These are phyloP conservation scores for Taphrina communis DNA, from an alignment of 1,139 yeast genomes.

Conservation along the genomic window DNA sequence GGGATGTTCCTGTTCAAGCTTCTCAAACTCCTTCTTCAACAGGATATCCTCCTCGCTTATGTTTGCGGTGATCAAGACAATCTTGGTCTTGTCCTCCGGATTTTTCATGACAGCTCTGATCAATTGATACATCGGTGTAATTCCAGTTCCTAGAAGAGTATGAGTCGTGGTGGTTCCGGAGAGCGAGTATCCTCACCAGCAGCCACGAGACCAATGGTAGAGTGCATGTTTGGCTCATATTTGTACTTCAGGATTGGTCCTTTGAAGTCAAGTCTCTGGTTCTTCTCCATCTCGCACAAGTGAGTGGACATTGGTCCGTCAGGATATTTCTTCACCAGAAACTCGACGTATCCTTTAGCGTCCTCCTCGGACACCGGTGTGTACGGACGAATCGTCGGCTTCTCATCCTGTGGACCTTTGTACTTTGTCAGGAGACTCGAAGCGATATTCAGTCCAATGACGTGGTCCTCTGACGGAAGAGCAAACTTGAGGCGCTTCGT, in stretches of 20 bases:
- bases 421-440: constrained; percentile 81
- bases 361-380: constrained; percentile 83
- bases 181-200: constrained; percentile 62
- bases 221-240: constrained; percentile 85
- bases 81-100: constrained; percentile 84
- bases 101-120: constrained; percentile 70
- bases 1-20: constrained; percentile 66
- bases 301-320: constrained; percentile 84
- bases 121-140: constrained; percentile 87
- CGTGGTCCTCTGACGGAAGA: constrained; percentile 69
- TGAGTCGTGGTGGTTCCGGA: not conserved
- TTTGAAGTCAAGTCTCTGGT: constrained; percentile 86
- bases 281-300: constrained; percentile 69
- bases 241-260: constrained; percentile 95
- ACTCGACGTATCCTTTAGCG: constrained; percentile 73
- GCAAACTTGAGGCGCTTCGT: constrained; percentile 70
- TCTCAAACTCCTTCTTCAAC: constrained; percentile 75
- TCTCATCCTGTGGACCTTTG: constrained; percentile 77
- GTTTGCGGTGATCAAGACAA: constrained; percentile 79
- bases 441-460: constrained; percentile 80
- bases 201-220: constrained; percentile 81
- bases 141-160: constrained; percentile 61
- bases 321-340: constrained; percentile 83
- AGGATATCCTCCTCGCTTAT: constrained; percentile 77
- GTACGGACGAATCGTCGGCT: constrained; percentile 91